phyloP scores from a whole-genome alignment of 129 eudicot species.

The Saussurea involucrata region DNA sequence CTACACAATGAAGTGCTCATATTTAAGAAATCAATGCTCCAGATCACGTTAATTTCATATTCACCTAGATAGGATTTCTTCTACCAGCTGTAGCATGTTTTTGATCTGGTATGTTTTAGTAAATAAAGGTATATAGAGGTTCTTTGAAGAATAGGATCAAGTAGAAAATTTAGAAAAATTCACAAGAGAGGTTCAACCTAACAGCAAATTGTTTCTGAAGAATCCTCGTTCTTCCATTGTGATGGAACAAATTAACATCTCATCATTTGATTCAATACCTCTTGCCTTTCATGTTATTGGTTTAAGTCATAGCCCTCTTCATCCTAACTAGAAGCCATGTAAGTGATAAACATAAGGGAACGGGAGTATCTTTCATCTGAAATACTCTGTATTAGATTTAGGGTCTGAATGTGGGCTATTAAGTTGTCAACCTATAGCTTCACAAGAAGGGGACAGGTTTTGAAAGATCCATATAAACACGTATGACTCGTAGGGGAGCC shows the following conservation, averaged over 20 bases:
- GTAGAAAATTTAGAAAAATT: background rate
- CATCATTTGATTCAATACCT: background rate
- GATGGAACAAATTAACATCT: constrained; percentile 11
- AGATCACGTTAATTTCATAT: background rate
- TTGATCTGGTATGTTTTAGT: background rate
- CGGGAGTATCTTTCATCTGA: background rate
- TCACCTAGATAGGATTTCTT: background rate
- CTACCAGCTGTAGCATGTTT: background rate
- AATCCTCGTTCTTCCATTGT: background rate
- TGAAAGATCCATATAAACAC: background rate
- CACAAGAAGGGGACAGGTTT: background rate
- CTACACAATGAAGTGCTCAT: background rate
- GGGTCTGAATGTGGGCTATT: background rate
- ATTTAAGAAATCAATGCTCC: background rate
- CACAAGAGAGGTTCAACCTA: constrained; percentile 1
- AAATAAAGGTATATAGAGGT: background rate
- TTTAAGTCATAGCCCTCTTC: constrained; percentile 21
- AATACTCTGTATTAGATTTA: background rate
- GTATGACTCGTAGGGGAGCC: background rate
- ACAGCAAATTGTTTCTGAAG: background rate
- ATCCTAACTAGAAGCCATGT: background rate
- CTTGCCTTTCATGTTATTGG: background rate
- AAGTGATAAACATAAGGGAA: background rate
- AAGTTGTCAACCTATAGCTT: background rate
- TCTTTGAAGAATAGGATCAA: background rate